Evolutionary conservation across 192 early-diverging fungal genomes (phyloP).

Genomic region (Coemansia sp.): DNA sequence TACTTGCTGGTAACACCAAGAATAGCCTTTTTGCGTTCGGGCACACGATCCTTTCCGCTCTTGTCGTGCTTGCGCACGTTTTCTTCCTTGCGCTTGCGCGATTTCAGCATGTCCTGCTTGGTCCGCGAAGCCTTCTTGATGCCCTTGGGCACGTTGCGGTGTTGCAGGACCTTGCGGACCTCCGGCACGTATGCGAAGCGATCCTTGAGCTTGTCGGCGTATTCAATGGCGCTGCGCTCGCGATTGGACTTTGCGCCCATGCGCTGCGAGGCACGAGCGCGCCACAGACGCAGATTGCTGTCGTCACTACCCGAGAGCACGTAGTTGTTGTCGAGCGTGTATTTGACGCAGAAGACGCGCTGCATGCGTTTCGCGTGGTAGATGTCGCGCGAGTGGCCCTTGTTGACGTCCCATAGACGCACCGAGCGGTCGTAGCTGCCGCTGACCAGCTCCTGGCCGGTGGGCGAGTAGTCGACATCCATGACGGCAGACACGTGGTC

Average conservation of each 20-base stretch:
- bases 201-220: conserved; percentile 87
- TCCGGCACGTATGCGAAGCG: conserved; percentile 90
- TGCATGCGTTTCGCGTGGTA: conserved; percentile 99
- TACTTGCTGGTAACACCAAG: conserved; percentile 59
- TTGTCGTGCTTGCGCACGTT: conserved; percentile 86
- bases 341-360: conserved; percentile 89
- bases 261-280: conserved; percentile 89
- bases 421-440: conserved; percentile 95
- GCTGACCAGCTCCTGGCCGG: conserved; percentile 93
- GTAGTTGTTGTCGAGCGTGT: conserved; percentile 92
- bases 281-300: conserved; percentile 97
- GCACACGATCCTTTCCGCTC: conserved; percentile 57
- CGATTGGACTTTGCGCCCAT: conserved; percentile 71
- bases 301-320: conserved; percentile 96
- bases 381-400: conserved; percentile 85
- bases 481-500: conserved; percentile 98
- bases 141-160: conserved; percentile 81
- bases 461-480: conserved; percentile 97
- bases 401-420: conserved; percentile 78
- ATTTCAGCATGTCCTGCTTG: conserved; percentile 80
- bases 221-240: conserved; percentile 77
- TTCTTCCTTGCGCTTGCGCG: conserved; percentile 85
- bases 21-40: conserved; percentile 73
- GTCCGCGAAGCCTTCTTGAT: conserved; percentile 79
- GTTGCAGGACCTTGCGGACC: conserved; percentile 81